Evolutionary conservation across 2,329 filamentous ascomycete species (phyloP).

Genomic region (Colletotrichum somersetense): DNA sequence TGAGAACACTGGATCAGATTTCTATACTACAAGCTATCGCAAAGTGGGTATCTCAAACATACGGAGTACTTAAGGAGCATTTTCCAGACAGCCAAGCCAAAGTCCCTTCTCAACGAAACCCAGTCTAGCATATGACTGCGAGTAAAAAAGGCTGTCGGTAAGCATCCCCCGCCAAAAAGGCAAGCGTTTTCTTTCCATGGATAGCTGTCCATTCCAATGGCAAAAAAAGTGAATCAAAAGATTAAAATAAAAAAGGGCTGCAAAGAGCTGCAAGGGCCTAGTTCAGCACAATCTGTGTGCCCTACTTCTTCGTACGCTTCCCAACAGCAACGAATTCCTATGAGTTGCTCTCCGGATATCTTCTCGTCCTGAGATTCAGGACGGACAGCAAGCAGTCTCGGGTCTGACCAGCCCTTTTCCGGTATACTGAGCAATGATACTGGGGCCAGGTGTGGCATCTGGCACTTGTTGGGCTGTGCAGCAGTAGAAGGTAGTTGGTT

Average conservation of each 20-base stretch:
- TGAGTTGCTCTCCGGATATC: background rate
- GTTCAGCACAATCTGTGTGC: background rate
- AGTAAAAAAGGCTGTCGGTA: background rate
- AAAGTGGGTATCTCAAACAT: conserved; percentile 26
- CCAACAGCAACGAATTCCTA: background rate
- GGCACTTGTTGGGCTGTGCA: background rate
- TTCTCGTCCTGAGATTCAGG: no score
- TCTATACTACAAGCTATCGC: conserved; percentile 14
- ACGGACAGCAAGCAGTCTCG: background rate
- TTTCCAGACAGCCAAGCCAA: conserved; percentile 1
- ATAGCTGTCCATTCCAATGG: no score
- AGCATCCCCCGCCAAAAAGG: background rate
- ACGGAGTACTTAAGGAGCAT: background rate
- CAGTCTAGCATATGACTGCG: background rate
- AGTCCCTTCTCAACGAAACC: conserved; percentile 12
- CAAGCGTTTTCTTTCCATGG: background rate
- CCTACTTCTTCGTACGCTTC: background rate
- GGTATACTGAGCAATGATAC: background rate
- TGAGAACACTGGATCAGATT: background rate
- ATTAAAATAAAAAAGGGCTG: no score
- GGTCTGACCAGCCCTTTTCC: background rate
- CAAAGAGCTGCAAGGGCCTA: background rate
- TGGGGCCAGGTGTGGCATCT: background rate
- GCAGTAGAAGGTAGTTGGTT: no score
- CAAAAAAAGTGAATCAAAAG: background rate